Evolutionary conservation across 2,329 filamentous ascomycete genomes (phyloP).

Genomic region (Scortechinia acanthostroma): DNA sequence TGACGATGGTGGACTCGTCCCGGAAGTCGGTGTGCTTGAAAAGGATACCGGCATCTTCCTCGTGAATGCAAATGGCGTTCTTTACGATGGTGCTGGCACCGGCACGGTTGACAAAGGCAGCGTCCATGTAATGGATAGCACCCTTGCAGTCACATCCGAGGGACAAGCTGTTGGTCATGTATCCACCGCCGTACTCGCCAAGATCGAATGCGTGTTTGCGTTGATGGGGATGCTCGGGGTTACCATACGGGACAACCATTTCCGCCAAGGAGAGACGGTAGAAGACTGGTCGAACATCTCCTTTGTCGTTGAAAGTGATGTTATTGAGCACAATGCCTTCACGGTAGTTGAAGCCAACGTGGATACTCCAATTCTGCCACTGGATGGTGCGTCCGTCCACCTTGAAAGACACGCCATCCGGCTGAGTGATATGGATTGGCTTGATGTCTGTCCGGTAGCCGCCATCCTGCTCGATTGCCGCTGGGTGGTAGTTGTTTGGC

Average conservation of each 20-base stretch:
- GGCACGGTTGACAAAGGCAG: constrained; percentile 71
- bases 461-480: constrained; percentile 63
- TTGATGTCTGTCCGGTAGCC: constrained; percentile 77
- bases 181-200: constrained; percentile 74
- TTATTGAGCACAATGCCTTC: constrained; percentile 88
- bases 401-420: constrained; percentile 80
- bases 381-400: constrained; percentile 67
- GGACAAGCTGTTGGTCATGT: constrained; percentile 74
- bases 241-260: constrained; percentile 89
- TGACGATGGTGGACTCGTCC: constrained; percentile 80
- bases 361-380: constrained; percentile 92
- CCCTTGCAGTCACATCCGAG: constrained; percentile 84
- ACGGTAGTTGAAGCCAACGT: constrained; percentile 90
- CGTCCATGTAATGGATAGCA: constrained; percentile 84
- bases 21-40: constrained; percentile 95
- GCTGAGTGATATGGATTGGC: constrained; percentile 80
- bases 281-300: constrained; percentile 70
- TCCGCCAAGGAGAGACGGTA: constrained; percentile 84
- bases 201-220: constrained; percentile 77
- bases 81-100: constrained; percentile 77
- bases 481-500: constrained; percentile 74
- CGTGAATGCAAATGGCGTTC: constrained; percentile 91
- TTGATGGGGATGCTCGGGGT: constrained; percentile 74
- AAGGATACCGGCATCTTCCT: constrained; percentile 83
- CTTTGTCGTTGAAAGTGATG: constrained; percentile 82